Conservation (phyloP, 202 grass and related monocot species). For the Tripidium arundinaceum region DNA sequence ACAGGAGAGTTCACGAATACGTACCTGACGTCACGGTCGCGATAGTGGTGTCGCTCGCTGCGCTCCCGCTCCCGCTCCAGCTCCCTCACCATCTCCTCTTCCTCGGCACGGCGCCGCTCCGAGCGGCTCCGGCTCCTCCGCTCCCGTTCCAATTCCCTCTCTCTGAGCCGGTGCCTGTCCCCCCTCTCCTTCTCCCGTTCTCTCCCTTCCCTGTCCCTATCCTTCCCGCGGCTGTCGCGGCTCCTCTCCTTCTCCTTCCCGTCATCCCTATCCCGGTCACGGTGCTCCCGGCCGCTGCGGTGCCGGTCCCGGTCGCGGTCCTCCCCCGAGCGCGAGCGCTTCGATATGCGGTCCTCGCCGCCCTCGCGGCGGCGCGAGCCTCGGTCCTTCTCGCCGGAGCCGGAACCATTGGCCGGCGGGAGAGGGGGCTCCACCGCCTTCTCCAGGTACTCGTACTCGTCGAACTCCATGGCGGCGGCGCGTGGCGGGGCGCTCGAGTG, state of each 20-base stretch:
- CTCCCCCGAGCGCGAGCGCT: conserved; percentile 60
- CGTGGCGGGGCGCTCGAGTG: background rate
- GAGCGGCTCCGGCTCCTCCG: conserved; percentile 55
- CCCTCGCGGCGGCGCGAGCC: conserved; percentile 42
- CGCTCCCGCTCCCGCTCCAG: conserved; percentile 52
- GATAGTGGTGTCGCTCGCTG: conserved; percentile 55
- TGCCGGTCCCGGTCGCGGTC: conserved; percentile 51
- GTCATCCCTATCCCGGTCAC: conserved; percentile 47
- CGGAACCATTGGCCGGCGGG: conserved; percentile 43
- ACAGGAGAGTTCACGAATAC: conserved; percentile 3
- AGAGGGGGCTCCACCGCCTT: conserved; percentile 77
- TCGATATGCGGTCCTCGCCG: conserved; percentile 57
- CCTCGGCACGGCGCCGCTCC: conserved; percentile 45
- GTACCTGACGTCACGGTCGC: conserved; percentile 64
- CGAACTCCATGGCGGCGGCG: conserved; percentile 69
- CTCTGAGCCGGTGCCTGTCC: conserved; percentile 37
- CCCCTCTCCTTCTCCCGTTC: conserved; percentile 32
- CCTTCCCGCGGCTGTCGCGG: conserved; percentile 41
- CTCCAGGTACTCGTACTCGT: conserved; percentile 97
- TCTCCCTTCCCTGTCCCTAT: conserved; percentile 33
- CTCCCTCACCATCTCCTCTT: conserved; percentile 62
- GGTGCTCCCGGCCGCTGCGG: conserved; percentile 41
- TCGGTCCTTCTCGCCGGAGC: conserved; percentile 69
- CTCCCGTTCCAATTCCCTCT: conserved; percentile 41
- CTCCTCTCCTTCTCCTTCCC: conserved; percentile 38